Evolutionary conservation across 208 protist genomes (phyloP).

Genomic region (Trypanosoma cruzi): DNA sequence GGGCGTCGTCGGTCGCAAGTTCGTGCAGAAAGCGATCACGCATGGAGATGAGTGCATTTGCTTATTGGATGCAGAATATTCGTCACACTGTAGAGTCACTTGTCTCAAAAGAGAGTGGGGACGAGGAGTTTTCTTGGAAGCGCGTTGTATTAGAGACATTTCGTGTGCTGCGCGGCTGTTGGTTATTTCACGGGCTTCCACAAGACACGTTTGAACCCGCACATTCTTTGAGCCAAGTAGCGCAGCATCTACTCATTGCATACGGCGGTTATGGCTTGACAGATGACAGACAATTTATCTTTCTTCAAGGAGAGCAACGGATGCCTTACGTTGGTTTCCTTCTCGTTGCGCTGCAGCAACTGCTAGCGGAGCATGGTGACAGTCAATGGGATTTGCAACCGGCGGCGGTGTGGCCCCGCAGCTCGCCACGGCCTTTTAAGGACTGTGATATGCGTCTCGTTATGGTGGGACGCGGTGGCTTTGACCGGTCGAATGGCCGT

Average conservation of each 20-base stretch:
- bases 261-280: slow-evolving; percentile 58
- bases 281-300: slow-evolving; percentile 42
- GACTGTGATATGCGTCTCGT: background rate
- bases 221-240: slow-evolving; percentile 39
- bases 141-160: slow-evolving; percentile 42
- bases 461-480: background rate
- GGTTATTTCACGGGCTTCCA: slow-evolving; percentile 49
- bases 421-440: too few species aligned
- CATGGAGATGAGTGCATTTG: background rate
- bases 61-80: background rate
- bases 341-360: slow-evolving; percentile 39
- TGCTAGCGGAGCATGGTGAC: background rate
- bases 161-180: slow-evolving; percentile 55
- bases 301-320: slow-evolving; percentile 50
- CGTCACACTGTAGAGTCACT: background rate
- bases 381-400: background rate
- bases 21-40: background rate
- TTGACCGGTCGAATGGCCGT: background rate
- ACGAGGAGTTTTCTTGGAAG: slow-evolving; percentile 11
- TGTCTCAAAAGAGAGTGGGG: background rate
- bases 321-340: slow-evolving; percentile 71
- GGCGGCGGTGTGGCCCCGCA: background rate
- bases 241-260: slow-evolving; percentile 52
- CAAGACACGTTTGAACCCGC: slow-evolving; percentile 72
- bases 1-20: background rate